These are phyloP conservation scores for Panicum miliaceum DNA, from an alignment of 176 grass and related monocot genomes.

Conservation along the genomic window DNA sequence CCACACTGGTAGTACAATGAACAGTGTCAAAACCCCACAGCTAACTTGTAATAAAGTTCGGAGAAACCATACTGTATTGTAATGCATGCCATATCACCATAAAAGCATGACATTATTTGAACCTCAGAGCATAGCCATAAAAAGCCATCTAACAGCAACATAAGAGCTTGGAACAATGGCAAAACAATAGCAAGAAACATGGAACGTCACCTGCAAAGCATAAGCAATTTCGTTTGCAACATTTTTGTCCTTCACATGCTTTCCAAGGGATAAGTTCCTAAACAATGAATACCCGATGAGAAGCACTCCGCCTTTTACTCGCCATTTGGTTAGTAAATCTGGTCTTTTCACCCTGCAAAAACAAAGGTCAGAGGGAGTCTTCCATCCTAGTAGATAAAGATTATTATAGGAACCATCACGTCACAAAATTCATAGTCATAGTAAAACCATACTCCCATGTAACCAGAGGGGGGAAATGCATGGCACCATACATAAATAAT, in stretches of 20 bases:
- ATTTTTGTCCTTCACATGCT: constrained; percentile 70
- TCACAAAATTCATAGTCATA: constrained; percentile 12
- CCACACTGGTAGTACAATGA: constrained; percentile 65
- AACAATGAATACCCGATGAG: constrained; percentile 96
- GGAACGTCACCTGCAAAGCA: constrained; percentile 69
- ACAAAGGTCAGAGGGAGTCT: constrained; percentile 5
- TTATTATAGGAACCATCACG: background rate
- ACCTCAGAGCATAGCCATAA: constrained; percentile 13
- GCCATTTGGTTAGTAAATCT: constrained; percentile 85
- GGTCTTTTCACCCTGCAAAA: constrained; percentile 73
- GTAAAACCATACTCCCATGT: constrained; percentile 11
- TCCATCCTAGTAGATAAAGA: constrained; percentile 24
- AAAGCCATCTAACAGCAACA: constrained; percentile 26
- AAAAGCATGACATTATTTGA: constrained; percentile 10
- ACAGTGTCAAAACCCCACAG: constrained; percentile 45
- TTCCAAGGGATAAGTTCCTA: constrained; percentile 90
- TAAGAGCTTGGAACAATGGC: constrained; percentile 25
- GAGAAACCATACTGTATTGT: constrained; percentile 14
- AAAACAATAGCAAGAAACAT: constrained; percentile 4
- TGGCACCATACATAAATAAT: too few relatives aligned
- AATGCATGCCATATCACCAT: constrained; percentile 10
- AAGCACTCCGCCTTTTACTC: constrained; percentile 83
- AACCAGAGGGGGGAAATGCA: background rate
- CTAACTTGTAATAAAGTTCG: constrained; percentile 10
- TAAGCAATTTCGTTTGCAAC: constrained; percentile 70